Evolutionary conservation across 1,139 yeast genomes (phyloP).

Genomic region (Zygosaccharomyces sapae): DNA sequence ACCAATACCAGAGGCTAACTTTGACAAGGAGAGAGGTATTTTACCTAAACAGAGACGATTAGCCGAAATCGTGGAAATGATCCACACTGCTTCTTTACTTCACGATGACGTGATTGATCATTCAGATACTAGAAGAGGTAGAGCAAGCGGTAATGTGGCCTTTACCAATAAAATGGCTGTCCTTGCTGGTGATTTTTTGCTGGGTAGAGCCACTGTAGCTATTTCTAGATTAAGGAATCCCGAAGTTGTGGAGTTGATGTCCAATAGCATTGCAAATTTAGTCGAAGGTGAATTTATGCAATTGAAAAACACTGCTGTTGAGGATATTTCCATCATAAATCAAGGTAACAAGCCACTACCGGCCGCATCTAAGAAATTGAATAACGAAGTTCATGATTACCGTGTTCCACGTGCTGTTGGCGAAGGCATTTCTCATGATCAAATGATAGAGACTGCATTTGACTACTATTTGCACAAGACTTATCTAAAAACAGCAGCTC

Average conservation of each 20-base stretch:
- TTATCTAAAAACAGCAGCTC: slow-evolving; percentile 87
- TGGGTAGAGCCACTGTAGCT: slow-evolving; percentile 95
- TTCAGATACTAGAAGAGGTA: slow-evolving; percentile 84
- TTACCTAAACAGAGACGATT: slow-evolving; percentile 90
- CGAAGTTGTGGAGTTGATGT: slow-evolving; percentile 90
- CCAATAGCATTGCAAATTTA: slow-evolving; percentile 92
- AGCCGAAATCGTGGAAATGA: slow-evolving; percentile 97
- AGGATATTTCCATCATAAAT: slow-evolving; percentile 42
- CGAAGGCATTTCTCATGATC: slow-evolving; percentile 54
- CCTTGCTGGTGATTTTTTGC: slow-evolving; percentile 88
- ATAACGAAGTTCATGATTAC: slow-evolving; percentile 57
- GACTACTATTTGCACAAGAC: slow-evolving; percentile 94
- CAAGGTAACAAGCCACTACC: slow-evolving; percentile 53
- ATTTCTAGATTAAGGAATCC: slow-evolving; percentile 89
- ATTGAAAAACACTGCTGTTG: slow-evolving; percentile 80
- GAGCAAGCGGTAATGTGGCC: slow-evolving; percentile 88
- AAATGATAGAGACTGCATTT: slow-evolving; percentile 79
- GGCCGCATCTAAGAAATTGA: slow-evolving; percentile 58
- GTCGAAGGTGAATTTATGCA: slow-evolving; percentile 99
- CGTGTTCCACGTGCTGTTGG: slow-evolving; percentile 41
- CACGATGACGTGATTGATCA: slow-evolving; percentile 97
- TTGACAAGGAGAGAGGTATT: slow-evolving; percentile 60
- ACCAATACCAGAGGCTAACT: slow-evolving; percentile 49
- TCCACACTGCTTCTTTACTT: slow-evolving; percentile 89
- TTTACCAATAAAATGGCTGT: slow-evolving; percentile 97